Evolutionary conservation across 2,329 filamentous ascomycete genomes (phyloP).

Genomic region (Scytalidium sp.): DNA sequence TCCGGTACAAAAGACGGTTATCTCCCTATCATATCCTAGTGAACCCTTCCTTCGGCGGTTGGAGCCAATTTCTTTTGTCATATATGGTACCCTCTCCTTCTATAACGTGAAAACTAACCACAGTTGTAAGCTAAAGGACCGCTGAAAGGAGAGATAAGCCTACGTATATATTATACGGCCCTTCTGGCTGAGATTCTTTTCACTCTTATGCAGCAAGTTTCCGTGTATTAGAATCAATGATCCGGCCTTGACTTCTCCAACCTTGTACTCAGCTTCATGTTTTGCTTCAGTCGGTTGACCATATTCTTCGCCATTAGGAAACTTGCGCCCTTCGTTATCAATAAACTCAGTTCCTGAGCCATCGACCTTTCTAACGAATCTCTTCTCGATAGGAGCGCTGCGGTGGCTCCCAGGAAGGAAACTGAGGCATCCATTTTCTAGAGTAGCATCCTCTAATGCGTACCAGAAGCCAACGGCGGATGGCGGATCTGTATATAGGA

Average conservation of each 20-base stretch:
- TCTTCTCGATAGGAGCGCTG: slow-evolving; percentile 64
- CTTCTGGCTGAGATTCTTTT: slow-evolving; percentile 82
- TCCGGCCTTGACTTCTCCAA: slow-evolving; percentile 87
- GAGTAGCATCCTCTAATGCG: slow-evolving; percentile 86
- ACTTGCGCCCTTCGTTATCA: slow-evolving; percentile 61
- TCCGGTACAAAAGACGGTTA: not conserved
- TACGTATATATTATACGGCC: slow-evolving; percentile 95
- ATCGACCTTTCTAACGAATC: slow-evolving; percentile 67
- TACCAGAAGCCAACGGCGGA: slow-evolving; percentile 97
- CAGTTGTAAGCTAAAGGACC: not conserved
- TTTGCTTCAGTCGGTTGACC: slow-evolving; percentile 38
- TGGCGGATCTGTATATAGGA: slow-evolving; percentile 85
- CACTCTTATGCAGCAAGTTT: slow-evolving; percentile 93
- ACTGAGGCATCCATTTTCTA: slow-evolving; percentile 82
- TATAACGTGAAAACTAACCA: slow-evolving; percentile 73
- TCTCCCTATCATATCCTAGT: slow-evolving; percentile 33
- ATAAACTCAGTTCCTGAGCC: slow-evolving; percentile 65
- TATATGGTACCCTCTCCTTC: slow-evolving; percentile 74
- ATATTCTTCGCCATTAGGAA: slow-evolving; percentile 54
- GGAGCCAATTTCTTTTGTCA: slow-evolving; percentile 89
- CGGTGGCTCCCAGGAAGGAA: slow-evolving; percentile 82
- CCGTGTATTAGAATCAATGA: slow-evolving; percentile 92
- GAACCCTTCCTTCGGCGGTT: slow-evolving; percentile 78
- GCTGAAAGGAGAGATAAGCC: not conserved
- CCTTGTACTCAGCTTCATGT: slow-evolving; percentile 61